Base-by-base conservation (phyloP, 257 asterid species). In the Linderniella brevidens region DNA sequence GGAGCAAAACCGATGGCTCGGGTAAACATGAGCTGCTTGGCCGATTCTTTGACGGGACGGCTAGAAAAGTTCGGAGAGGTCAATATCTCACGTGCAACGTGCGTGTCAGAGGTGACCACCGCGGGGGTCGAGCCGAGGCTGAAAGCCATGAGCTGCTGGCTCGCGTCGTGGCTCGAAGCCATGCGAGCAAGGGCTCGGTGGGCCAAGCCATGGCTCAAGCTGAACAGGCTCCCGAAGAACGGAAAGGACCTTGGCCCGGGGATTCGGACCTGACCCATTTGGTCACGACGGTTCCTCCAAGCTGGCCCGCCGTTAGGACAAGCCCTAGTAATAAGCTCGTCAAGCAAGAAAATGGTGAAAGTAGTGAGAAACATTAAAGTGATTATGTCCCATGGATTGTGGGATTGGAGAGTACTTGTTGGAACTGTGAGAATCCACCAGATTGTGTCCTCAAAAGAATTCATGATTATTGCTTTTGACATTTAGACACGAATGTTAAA, bases 1-100 rank as follows among this genome's bases (percentile, higher is more conserved):
- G 51, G 51, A 4, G 51, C 51, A 19, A 46, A 46, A 1, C 51
- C 51, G 14, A 46, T 46, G n/a, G 51, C 51, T 1, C 51, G 10
- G 11, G 13, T 2, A 13, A 46, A 46, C 51, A 46, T 46, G 19
- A 46, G 18, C 12, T 13, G 9, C 10, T 35, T 29, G 1, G 51
- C 51, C 13, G 51, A 46, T 35, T 46, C 35, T 13, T 46, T 46
- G 11, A 46, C 10, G 35, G 51, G 51, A 0, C 51, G 51, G 11
- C 17, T 13, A 19, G 51, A 29, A 35, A 46, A 46, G 14, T 18
- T 9, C 11, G 35, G 32, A 8, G 51, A 46, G 18, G 51, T 46
- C 13, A 46, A 17, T 17, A 46, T 46, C 17, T 46, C 51, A 4
- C 25, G 19, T 5, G 51, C 51, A 19, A 46, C 25, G n/a, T 18